These are phyloP conservation scores for Bryum argenteum DNA, from an alignment of 225 moss, liverwort and hornwort genomes.

Conservation along the genomic window DNA sequence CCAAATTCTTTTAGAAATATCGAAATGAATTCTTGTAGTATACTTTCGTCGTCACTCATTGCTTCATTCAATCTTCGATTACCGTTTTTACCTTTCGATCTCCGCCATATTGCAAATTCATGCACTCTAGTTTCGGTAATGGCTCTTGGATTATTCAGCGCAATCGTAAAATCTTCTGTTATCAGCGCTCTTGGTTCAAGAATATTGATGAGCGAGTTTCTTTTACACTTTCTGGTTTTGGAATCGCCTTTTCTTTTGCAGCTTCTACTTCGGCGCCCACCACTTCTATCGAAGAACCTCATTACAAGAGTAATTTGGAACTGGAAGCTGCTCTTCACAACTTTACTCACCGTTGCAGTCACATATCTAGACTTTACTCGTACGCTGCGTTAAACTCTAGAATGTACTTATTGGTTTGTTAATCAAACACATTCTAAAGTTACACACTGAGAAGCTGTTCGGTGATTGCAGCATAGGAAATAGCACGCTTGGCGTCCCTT, in stretches of 20 bases:
- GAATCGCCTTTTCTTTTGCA: slow-evolving; percentile 22
- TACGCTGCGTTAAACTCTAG: slow-evolving; percentile 13
- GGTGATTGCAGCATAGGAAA: slow-evolving; percentile 76
- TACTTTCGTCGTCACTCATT: not conserved
- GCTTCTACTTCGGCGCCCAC: slow-evolving; percentile 13
- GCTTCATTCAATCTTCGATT: not conserved
- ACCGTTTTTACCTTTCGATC: not conserved
- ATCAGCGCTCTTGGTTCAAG: not conserved
- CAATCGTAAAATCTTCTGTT: not conserved
- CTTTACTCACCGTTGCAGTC: slow-evolving; percentile 66
- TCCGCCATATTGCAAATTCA: not conserved
- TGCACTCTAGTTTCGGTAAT: not conserved
- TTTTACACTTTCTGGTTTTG: not conserved
- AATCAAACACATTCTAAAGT: not conserved
- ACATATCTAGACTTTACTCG: slow-evolving; percentile 78
- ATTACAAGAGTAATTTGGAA: slow-evolving; percentile 55
- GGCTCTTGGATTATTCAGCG: not conserved
- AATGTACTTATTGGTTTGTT: not conserved
- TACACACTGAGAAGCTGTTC: slow-evolving; percentile 26
- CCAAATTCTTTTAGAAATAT: not conserved
- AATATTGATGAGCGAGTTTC: not conserved
- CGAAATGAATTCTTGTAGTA: not conserved
- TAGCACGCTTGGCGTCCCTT: slow-evolving; percentile 76
- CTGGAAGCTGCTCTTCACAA: slow-evolving; percentile 59
- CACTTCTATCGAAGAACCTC: slow-evolving; percentile 13